Conservation (phyloP, 2,329 filamentous ascomycete genomes). For the Nigrospora sphaerica region DNA sequence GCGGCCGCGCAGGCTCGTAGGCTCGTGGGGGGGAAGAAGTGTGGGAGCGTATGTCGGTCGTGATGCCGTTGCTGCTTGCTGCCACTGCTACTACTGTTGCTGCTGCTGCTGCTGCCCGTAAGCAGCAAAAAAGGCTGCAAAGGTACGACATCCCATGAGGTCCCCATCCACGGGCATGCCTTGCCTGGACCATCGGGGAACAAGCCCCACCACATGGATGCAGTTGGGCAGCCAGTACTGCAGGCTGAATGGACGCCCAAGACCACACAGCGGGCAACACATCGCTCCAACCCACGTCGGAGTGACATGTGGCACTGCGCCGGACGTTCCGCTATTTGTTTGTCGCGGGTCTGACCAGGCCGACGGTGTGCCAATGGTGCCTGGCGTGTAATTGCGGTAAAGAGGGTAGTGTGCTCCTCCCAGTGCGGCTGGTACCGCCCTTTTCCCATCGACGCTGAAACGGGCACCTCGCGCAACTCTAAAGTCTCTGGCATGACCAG, state of each 20-base stretch:
- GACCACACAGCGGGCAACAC: constrained; percentile 19
- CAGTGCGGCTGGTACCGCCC: constrained; percentile 1
- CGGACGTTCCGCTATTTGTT: constrained; percentile 1
- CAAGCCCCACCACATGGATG: constrained; percentile 11
- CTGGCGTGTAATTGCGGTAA: constrained; percentile 2
- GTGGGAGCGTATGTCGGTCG: no score
- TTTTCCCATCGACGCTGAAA: neutral
- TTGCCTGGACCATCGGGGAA: no score
- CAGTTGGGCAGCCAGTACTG: constrained; percentile 7
- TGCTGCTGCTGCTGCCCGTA: no score
- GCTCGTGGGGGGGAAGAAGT: no score
- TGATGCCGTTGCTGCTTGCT: no score
- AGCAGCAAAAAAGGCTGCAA: no score
- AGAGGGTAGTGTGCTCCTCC: neutral
- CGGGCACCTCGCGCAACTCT: constrained; percentile 1
- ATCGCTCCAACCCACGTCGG: constrained; percentile 16
- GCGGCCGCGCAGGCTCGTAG: no score
- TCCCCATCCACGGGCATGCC: no score
- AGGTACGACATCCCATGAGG: no score
- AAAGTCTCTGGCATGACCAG: neutral
- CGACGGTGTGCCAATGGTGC: constrained; percentile 2
- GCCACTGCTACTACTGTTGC: no score
- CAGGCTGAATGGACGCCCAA: constrained; percentile 17
- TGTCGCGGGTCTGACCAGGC: constrained; percentile 8
- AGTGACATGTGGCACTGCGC: constrained; percentile 24